Base-by-base conservation (phyloP, 495 filamentous ascomycete genomes). In the Hypoxylon subgilvum region DNA sequence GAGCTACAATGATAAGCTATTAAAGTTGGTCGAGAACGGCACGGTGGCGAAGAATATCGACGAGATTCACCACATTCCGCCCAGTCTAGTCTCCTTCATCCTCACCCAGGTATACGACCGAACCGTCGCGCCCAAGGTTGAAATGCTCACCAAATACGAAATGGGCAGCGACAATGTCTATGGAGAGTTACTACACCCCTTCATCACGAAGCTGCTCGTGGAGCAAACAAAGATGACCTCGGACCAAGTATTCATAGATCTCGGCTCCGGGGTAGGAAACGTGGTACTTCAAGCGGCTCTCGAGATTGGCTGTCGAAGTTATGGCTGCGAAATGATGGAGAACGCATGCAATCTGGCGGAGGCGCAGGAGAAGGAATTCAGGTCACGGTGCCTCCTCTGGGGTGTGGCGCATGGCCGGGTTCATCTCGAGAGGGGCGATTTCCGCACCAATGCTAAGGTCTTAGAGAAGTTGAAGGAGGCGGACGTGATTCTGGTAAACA, bases 401-500 rank as follows among this genome's bases (percentile, higher is more conserved):
- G 95, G 95, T 1, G 81, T 98, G 38, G 74, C 79, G 6, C 82
- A 85, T 7, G 95, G 95, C 36, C 78, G 82, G 30, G 89, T 93
- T n/a, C 79, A 85, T 43, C 84, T 98, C 2, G 84, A 93, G 56
- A 80, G 82, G 9, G 94, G 92, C 27, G 90, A 96, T 61, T 96
- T 98, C 67, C 81, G 93, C 22, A 82, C 84, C 61, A 88, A 88
- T 63, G 70, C 84, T 17, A 81, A 76, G 47, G 90, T 96, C 18
- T 75, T 86, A 40, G 79, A 82, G 28, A 82, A 88, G 19, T 75
- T 98, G 21, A 86, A 88, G 68, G 82, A 86, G 40, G 92, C 93
- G 2, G 94, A 98, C 70, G 91, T 97, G 19, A 82, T 98, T 17
- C 80, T 98, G 23, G 92, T 97, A 58, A 98, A 98, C 76, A 98